Evolutionary conservation across 139 green algal genomes (phyloP).

Genomic region (Mychonastes homosphaera): DNA sequence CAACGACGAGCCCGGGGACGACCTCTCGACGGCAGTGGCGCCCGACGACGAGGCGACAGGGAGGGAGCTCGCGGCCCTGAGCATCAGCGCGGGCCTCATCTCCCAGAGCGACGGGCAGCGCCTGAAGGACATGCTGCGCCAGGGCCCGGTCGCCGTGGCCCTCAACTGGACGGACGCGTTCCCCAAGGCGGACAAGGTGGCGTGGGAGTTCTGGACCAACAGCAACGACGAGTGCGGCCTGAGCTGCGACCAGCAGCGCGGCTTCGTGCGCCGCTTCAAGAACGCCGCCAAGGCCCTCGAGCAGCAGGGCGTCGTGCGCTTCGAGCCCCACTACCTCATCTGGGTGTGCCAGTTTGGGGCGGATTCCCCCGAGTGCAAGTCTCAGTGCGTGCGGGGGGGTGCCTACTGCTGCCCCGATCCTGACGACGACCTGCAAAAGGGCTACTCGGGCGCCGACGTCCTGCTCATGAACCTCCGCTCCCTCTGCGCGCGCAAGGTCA

Average conservation of each 20-base stretch:
- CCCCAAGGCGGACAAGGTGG: conserved; percentile 42
- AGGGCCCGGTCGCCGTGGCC: conserved; percentile 41
- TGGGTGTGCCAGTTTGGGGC: conserved; percentile 46
- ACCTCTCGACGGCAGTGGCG: conserved; percentile 32
- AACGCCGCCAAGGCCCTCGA: conserved; percentile 13
- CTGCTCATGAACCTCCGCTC: conserved; percentile 78
- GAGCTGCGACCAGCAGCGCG: conserved; percentile 59
- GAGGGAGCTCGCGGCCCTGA: conserved; percentile 54
- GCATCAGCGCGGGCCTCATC: conserved; percentile 71
- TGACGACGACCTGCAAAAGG: conserved; percentile 41
- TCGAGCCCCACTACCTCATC: conserved; percentile 85
- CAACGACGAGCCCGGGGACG: conserved; percentile 24
- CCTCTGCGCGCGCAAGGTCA: conserved; percentile 68
- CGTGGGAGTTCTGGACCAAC: conserved; percentile 92
- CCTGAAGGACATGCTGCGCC: conserved; percentile 57
- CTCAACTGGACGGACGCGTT: conserved; percentile 75
- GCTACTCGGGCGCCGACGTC: conserved; percentile 57
- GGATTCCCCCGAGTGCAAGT: conserved; percentile 47
- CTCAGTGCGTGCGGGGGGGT: conserved; percentile 71
- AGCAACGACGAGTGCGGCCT: conserved; percentile 70
- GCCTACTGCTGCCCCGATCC: conserved; percentile 80
- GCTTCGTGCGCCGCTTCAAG: conserved; percentile 45
- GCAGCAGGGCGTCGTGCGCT: conserved; percentile 23
- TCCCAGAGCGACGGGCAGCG: conserved; percentile 44
- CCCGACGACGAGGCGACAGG: conserved; percentile 37